phyloP scores from a whole-genome alignment of 768 basidiomycete genomes.

The Agaricus subrufescens region DNA sequence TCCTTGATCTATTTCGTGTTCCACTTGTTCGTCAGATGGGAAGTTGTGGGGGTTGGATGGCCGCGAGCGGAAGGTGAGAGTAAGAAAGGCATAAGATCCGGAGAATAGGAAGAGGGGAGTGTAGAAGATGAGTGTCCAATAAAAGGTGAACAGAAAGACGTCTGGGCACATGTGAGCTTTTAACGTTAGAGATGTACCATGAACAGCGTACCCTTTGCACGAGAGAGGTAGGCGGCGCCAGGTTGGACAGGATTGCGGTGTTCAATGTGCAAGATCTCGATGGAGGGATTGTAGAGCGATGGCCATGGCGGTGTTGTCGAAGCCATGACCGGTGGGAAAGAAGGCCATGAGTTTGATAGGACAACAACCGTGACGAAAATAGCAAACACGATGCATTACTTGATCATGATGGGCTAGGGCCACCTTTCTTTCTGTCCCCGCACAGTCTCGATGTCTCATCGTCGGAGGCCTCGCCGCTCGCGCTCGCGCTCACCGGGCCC shows the following conservation, averaged over 20 bases:
- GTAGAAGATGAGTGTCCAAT: slow-evolving; percentile 49
- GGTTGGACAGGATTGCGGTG: slow-evolving; percentile 34
- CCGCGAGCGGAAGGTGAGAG: slow-evolving; percentile 42
- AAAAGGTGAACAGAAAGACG: slow-evolving; percentile 48
- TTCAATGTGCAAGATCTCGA: slow-evolving; percentile 43
- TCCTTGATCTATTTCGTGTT: neutral
- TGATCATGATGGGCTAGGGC: too few species aligned
- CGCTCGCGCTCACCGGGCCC: too few species aligned
- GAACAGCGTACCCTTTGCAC: slow-evolving; percentile 28
- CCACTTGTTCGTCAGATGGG: neutral
- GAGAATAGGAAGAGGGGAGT: slow-evolving; percentile 45
- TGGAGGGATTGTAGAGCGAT: slow-evolving; percentile 43
- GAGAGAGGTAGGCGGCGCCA: slow-evolving; percentile 38
- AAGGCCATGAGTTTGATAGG: too few species aligned
- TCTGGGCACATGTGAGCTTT: slow-evolving; percentile 23
- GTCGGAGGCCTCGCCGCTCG: too few species aligned
- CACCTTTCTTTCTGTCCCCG: too few species aligned
- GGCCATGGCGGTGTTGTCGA: slow-evolving; percentile 36
- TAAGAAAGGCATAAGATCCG: slow-evolving; percentile 47
- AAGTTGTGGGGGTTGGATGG: slow-evolving; percentile 6
- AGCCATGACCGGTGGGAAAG: neutral
- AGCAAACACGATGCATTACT: too few species aligned
- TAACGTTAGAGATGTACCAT: neutral
- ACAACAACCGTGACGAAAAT: too few species aligned
- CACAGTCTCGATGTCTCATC: too few species aligned